Base-by-base conservation (phyloP, 768 basidiomycete genomes). In the Rhizopogon vinicolor region DNA sequence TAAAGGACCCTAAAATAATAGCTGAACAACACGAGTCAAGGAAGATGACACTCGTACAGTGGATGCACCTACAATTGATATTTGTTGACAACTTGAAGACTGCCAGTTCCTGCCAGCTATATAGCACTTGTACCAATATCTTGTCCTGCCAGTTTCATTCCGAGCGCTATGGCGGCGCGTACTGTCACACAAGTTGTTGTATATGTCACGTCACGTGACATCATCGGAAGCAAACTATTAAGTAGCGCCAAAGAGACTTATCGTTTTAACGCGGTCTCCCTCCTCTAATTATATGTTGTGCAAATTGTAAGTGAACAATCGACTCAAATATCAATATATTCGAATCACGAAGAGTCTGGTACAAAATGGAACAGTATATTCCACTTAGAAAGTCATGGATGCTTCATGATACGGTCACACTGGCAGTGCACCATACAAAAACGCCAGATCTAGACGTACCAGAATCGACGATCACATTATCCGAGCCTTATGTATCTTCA, bases 401-500 rank as follows among this genome's bases (percentile, higher is more conserved):
- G 8, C 31, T 46, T 46, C 18, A 33, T 16, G 16, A 33, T 18
- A 4, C 13, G 18, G 10, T 18, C 18, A 33, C 9, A 10, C 28
- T 45, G 9, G 13, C 10, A 28, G 28, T 16, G n/a, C n/a, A n/a
- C n/a, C n/a, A 14, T 35, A 35, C 18, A 48, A 22, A 35, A 46
- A 33, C 19, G 19, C 33, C 12, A 10, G 35, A 12, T 13, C 35
- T 2, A 37, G 35, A 37, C 5, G 35, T 12, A 37, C 35, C 35
- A 37, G 18, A 10, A 35, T 18, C 19, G 13, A 31, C 14, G 14
- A 52, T 54, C 35, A 35, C 49, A 68, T 31, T 22, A 55, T 62
- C 53, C 76, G 71, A 22, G 81, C 91, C 71, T 93, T 95, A 68
- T 91, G 77, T 41, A 98, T 93, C 74, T 93, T 96, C 63, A 98